phyloP scores from a whole-genome alignment of 2,329 filamentous ascomycete species.

The Trichoderma sp. region DNA sequence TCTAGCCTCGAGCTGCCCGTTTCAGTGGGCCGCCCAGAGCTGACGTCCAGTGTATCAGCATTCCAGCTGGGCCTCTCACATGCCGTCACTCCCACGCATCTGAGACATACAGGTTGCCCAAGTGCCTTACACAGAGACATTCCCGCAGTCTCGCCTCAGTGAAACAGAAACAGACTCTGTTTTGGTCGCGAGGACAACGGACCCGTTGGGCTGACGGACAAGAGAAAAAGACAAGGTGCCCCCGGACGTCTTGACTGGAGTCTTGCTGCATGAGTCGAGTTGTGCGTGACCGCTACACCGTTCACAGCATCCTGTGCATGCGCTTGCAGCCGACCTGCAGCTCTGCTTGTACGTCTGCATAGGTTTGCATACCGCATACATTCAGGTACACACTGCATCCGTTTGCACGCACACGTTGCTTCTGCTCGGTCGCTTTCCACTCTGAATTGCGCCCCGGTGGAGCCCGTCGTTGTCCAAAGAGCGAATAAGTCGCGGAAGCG shows the following conservation, averaged over 20 bases:
- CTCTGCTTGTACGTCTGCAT: not conserved
- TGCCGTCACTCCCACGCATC: not conserved
- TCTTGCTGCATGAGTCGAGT: slow-evolving; percentile 10
- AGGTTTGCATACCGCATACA: not conserved
- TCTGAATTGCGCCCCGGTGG: not conserved
- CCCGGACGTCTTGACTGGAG: not conserved
- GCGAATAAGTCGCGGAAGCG: not conserved
- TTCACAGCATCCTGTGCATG: slow-evolving; percentile 15
- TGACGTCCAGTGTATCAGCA: slow-evolving; percentile 7
- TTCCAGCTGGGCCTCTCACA: slow-evolving; percentile 16
- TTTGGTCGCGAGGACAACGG: not conserved
- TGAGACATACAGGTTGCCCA: slow-evolving; percentile 2
- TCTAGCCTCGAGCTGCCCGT: slow-evolving; percentile 11
- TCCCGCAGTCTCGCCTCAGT: not conserved
- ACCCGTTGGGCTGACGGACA: not conserved
- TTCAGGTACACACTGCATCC: not conserved
- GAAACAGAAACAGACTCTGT: not conserved
- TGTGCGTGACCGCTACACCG: slow-evolving; percentile 17
- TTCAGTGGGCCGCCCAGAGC: not conserved
- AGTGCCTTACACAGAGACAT: not conserved
- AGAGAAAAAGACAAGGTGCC: not conserved
- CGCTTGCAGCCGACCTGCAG: slow-evolving; percentile 9
- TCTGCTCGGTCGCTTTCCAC: not conserved
- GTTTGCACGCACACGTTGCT: not conserved
- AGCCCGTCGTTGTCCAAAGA: not conserved